These are phyloP conservation scores for Trichosporon ovoides DNA, from an alignment of 1,284 basidiomycete species.

Conservation along the genomic window DNA sequence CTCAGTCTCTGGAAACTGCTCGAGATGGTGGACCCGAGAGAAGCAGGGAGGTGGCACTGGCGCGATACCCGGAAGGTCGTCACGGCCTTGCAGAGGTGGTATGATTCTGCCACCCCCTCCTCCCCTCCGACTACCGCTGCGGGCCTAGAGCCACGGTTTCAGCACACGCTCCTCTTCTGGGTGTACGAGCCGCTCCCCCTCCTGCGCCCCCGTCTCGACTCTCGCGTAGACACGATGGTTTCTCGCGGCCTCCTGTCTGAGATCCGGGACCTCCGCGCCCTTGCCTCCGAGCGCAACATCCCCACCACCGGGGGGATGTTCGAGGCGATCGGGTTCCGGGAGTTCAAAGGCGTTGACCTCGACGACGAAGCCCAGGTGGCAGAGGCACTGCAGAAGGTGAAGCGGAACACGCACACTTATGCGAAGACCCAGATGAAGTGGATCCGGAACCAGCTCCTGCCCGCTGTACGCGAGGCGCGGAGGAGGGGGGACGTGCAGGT, in stretches of 20 bases:
- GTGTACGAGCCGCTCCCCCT: slow-evolving; percentile 68
- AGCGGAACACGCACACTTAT: slow-evolving; percentile 84
- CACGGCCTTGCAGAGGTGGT: slow-evolving; percentile 72
- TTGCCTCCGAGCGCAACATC: no score
- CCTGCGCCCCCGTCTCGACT: slow-evolving; percentile 66
- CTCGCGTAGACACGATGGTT: slow-evolving; percentile 84
- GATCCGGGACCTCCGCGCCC: no score
- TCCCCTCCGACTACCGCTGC: neutral
- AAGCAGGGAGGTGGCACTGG: slow-evolving; percentile 91
- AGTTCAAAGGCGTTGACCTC: no score
- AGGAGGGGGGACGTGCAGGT: slow-evolving; percentile 43
- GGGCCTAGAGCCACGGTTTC: slow-evolving; percentile 57
- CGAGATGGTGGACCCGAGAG: slow-evolving; percentile 62
- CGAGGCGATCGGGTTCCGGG: no score
- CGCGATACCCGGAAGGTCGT: slow-evolving; percentile 83
- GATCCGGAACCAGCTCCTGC: slow-evolving; percentile 85
- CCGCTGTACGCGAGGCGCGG: slow-evolving; percentile 58
- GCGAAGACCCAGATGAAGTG: slow-evolving; percentile 87
- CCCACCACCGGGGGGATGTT: no score
- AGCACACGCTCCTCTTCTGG: slow-evolving; percentile 80
- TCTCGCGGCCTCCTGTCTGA: slow-evolving; percentile 29
- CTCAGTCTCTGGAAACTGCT: slow-evolving; percentile 66
- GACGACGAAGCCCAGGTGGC: no score
- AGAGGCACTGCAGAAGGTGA: slow-evolving; percentile 63
- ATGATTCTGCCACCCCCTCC: no score